Evolutionary conservation across 352 stramenopile species (phyloP), one percentile per base, ranked within the genome.

Genomic region (Phytophthora hybrid): DNA sequence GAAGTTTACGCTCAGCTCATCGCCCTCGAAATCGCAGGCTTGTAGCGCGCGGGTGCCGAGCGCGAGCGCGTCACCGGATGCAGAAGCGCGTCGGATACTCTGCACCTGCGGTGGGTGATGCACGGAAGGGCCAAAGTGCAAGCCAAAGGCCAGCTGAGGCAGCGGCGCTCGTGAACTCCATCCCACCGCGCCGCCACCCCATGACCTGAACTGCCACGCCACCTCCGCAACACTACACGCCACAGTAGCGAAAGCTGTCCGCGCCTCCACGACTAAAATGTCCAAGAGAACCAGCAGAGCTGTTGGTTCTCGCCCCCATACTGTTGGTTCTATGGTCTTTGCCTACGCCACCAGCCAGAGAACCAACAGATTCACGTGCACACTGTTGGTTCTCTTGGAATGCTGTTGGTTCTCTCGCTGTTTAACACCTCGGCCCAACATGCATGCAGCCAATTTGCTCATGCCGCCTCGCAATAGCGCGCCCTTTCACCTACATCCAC

Each of bases 371-470:
- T 68, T 44, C 62, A 46, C n/a, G 10, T 13, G 26, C 4, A 16
- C 39, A 13, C 55, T 74, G 66, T 63, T 74, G 70, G 39, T 77
- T 77, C 66, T 77, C 64, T 77, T 61, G 55, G 57, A 37, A 47
- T 10, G 16, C 60, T 74, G 71, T 77, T 77, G 65, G 60, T 74
- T 73, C 63, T 74, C 66, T 67, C 63, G 59, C 58, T n/a, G 71
- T 74, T 74, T 74, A 74, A 77, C 71, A 77, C 44, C 6, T 37
- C 32, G 63, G 26, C 14, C 23, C 55, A 44, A 56, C 59, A 26
- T 26, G 14, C 34, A 41, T 41, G 63, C 55, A 63, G 57, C 49
- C 52, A 64, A 54, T n/a, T 49, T 14, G 41, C 41, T 49, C 6
- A 8, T 41, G 34, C 34, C 34, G 8, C 34, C 34, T 26, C 23